Base-by-base conservation (phyloP, 2,329 filamentous ascomycete genomes). In the Aureobasidium sp. region DNA sequence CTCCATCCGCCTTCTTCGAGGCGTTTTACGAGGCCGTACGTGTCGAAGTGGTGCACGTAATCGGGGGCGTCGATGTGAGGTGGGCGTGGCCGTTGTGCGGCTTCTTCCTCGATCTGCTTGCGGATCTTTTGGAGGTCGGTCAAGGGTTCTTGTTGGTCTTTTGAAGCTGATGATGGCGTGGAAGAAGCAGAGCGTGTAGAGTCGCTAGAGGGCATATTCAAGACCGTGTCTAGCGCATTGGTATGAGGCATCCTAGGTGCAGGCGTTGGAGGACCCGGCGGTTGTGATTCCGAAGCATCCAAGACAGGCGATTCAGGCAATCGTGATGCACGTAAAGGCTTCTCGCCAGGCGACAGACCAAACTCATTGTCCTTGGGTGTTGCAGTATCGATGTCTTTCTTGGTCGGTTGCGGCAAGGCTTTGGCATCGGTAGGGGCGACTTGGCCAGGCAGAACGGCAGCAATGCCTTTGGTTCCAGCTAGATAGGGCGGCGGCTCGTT, bases 31-130 rank as follows among this genome's bases (percentile, higher is more conserved):
- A 97, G 83, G 15, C 86, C 87, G 75, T 94, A 99, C 27, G 88
- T 96, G 76, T 99, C 93, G 75, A 99, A 99, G 76, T 97, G 91
- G 77, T 99, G 94, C 37, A 96, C 86, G 71, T 96, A 95, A 1
- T 87, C 89, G 8, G 89, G 84, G 0, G 90, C 83, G 52, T 85
- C 81, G 71, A 89, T 83, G 71, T 91, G 86, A 5, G 87, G 87
- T 26, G 84, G 82, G 69, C 66, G 1, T 73, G 73, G 27, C n/a
- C 60, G 39, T 17, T 46, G 39, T 15, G 48, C 58, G 36, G 44
- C 60, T 56, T 55, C 60, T 48, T 62, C 47, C 32, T 50, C 46
- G 26, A 60, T 26, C 23, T 58, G 55, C 42, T 58, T 47, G 55
- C 55, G 55, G 55, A 58, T 48, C 27, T 39, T 42, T 27, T 58